A percentile compares a stretch with the other conserved stretches of the same genome.
Conservation (phyloP, 129 eudicot genomes). For the Daucus carota region DH1_v3.0 NC_030382.2:38756501-38757000, state of each 20-base stretch:
- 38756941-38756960: too few relatives aligned
- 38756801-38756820: background rate
- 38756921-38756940: too few relatives aligned
- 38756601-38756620: background rate
- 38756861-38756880: background rate
- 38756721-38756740: background rate
- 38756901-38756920: too few relatives aligned
- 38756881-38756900: background rate
- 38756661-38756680: background rate
- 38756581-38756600: background rate
- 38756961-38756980: too few relatives aligned
- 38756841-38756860: background rate
- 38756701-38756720: background rate
- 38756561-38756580: background rate
- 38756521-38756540: background rate
- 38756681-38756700: background rate
- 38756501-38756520: background rate
- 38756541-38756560: background rate
- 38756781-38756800: background rate
- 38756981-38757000: too few relatives aligned
- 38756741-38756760: background rate
- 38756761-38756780: background rate
- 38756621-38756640: background rate
- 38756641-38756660: background rate
- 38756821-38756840: background rate